phyloP scores from a whole-genome alignment of 2,329 filamentous ascomycete genomes.

The Onygenales sp. region DNA sequence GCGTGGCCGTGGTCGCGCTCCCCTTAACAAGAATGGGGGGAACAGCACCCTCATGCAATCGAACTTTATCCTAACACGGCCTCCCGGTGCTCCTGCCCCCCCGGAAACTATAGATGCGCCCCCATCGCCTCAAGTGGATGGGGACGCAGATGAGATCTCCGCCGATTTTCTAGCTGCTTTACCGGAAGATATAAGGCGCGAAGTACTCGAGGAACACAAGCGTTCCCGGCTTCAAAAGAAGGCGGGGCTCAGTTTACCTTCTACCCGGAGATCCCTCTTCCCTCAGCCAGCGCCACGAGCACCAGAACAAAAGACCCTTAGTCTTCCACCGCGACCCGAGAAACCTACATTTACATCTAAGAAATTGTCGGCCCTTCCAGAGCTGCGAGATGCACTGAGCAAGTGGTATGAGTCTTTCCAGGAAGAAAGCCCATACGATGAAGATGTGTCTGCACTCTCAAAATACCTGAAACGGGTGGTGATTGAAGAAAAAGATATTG shows the following conservation, averaged over 20 bases:
- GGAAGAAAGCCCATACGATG: constrained; percentile 64
- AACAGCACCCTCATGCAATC: constrained; percentile 61
- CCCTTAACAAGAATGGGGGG: constrained; percentile 46
- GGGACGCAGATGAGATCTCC: constrained; percentile 41
- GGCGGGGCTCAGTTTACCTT: constrained; percentile 38
- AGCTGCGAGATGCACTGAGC: constrained; percentile 64
- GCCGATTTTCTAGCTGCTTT: constrained; percentile 70
- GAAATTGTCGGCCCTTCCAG: constrained; percentile 45
- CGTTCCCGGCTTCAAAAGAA: constrained; percentile 50
- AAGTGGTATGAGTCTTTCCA: constrained; percentile 68
- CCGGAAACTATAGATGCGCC: constrained; percentile 10
- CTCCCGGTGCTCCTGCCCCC: constrained; percentile 12
- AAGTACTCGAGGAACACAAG: constrained; percentile 68
- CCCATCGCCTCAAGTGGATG: constrained; percentile 19
- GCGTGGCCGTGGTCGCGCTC: constrained; percentile 40
- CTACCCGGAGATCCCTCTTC: constrained; percentile 8
- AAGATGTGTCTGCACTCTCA: constrained; percentile 67
- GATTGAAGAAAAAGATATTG: constrained; percentile 64
- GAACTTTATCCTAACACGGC: constrained; percentile 50
- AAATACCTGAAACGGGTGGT: constrained; percentile 66
- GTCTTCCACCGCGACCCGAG: constrained; percentile 40
- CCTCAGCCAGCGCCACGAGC: not conserved
- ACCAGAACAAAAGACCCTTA: constrained; percentile 28
- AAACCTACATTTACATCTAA: constrained; percentile 54
- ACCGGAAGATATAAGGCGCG: constrained; percentile 67